Conservation (phyloP, 108 stramenopile species). For the Aurantiochytrium sp. region DNA sequence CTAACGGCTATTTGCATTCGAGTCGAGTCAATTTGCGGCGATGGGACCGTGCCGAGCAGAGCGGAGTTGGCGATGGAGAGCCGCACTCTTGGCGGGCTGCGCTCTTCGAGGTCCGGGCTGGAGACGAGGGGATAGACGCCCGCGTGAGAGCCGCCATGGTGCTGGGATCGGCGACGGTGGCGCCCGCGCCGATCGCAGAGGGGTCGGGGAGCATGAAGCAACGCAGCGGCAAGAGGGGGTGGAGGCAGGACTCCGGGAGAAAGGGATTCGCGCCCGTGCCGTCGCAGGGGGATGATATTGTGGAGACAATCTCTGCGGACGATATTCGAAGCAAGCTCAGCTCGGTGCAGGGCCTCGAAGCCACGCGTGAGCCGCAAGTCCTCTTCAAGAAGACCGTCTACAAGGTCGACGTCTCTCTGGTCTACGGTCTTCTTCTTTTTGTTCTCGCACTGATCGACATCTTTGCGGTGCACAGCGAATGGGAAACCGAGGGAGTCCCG, state of each 20-base stretch:
- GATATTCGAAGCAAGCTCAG: background rate
- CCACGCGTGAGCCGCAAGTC: background rate
- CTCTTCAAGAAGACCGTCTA: slow-evolving; percentile 14
- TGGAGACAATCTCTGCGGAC: background rate
- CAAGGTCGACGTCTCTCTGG: background rate
- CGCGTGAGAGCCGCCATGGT: too few species aligned
- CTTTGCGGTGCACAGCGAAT: background rate
- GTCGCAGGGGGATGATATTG: background rate
- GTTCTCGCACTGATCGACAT: background rate
- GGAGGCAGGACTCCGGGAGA: background rate
- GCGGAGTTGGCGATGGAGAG: too few species aligned
- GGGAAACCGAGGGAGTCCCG: background rate
- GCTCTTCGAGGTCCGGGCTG: too few species aligned
- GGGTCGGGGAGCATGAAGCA: too few species aligned
- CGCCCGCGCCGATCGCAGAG: too few species aligned
- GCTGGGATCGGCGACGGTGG: too few species aligned
- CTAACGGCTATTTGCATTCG: too few species aligned
- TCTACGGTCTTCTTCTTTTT: background rate
- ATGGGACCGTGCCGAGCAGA: too few species aligned
- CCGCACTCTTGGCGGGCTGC: too few species aligned
- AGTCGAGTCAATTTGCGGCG: too few species aligned
- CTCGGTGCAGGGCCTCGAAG: background rate
- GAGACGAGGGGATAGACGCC: too few species aligned
- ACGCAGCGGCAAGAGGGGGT: too few species aligned
- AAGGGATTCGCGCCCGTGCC: background rate